Percentiles rank a stretch among this genome's conserved stretches.
Conservation (phyloP, 306 rosid species). For the Erythrophleum fordii region DNA sequence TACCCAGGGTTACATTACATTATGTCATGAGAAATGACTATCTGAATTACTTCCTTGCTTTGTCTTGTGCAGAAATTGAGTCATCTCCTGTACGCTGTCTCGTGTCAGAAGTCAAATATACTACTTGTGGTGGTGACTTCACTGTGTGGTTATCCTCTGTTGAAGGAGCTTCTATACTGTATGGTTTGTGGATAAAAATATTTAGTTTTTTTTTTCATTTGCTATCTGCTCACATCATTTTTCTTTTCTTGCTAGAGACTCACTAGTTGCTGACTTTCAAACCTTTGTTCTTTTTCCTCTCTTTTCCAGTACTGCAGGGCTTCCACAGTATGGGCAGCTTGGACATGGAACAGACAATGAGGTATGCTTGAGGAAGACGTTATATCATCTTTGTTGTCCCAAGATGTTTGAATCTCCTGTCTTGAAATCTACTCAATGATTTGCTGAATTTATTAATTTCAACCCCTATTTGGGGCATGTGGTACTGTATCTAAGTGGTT, state of each 20-base stretch:
- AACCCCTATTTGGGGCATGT: neutral
- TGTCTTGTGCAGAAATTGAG: constrained; percentile 69
- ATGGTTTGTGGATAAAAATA: constrained; percentile 58
- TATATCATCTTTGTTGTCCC: constrained; percentile 16
- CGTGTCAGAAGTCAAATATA: constrained; percentile 74
- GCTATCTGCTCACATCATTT: neutral
- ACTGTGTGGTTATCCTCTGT: constrained; percentile 86
- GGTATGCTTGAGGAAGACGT: constrained; percentile 53
- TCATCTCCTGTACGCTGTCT: constrained; percentile 86
- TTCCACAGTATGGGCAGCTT: constrained; percentile 95
- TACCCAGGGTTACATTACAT: neutral
- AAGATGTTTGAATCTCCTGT: constrained; percentile 17
- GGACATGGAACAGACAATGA: constrained; percentile 99
- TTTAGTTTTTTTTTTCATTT: constrained; percentile 30
- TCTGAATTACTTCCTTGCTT: constrained; percentile 14
- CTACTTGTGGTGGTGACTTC: constrained; percentile 89
- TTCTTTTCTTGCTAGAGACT: constrained; percentile 19
- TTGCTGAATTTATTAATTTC: constrained; percentile 1
- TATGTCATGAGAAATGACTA: neutral
- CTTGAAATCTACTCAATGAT: neutral
- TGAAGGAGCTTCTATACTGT: constrained; percentile 97
- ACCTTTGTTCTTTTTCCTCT: constrained; percentile 25
- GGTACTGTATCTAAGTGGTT: constrained; percentile 10
- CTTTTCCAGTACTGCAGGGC: constrained; percentile 85
- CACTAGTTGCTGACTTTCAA: constrained; percentile 30